Conservation (phyloP, 345 rosid genomes). For the Citrus sinensis region DVS_A1.0 CM039164.1:2521501-2522000, state of each 20-base stretch:
- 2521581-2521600: conserved; percentile 79
- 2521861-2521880: conserved; percentile 83
- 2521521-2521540: neutral
- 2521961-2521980: conserved; percentile 7
- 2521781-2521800: conserved; percentile 19
- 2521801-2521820: conserved; percentile 54
- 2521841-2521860: conserved; percentile 97
- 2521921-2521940: neutral
- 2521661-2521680: conserved; percentile 91
- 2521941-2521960: neutral
- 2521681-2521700: conserved; percentile 97
- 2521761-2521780: neutral
- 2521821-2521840: conserved; percentile 96
- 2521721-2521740: conserved; percentile 9
- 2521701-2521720: conserved; percentile 92
- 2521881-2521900: conserved; percentile 97
- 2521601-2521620: conserved; percentile 47
- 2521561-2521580: conserved; percentile 36
- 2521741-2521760: neutral
- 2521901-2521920: conserved; percentile 34
- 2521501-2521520: neutral
- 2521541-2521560: neutral
- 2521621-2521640: conserved; percentile 33
- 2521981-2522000: conserved; percentile 98
- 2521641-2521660: conserved; percentile 58